Evolutionary conservation across 768 basidiomycete genomes (phyloP).

Genomic region (Cyathus striatus): DNA sequence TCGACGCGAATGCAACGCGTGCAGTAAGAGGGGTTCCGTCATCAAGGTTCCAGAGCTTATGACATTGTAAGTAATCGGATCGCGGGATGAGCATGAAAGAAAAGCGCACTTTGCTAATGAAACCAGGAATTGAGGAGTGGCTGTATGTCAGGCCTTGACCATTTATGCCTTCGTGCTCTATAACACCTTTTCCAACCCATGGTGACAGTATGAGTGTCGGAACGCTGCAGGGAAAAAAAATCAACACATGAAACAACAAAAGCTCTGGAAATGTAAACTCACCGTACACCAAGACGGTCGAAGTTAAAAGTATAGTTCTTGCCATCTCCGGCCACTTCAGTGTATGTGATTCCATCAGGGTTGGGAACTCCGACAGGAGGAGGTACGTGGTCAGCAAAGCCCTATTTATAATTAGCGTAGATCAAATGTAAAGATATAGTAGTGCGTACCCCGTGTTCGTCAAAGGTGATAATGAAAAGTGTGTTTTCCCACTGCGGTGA

Average conservation of each 20-base stretch:
- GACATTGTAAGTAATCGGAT: neutral
- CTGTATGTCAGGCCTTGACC: constrained; percentile 5
- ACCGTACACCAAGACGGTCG: constrained; percentile 18
- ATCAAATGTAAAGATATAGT: neutral
- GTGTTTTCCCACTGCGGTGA: constrained; percentile 22
- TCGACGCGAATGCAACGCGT: constrained; percentile 7
- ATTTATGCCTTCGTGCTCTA: constrained; percentile 19
- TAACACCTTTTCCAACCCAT: constrained; percentile 13
- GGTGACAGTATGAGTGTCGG: constrained; percentile 19
- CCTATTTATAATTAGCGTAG: constrained; percentile 5
- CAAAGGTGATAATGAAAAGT: constrained; percentile 24
- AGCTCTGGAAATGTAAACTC: neutral
- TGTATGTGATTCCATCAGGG: constrained; percentile 21
- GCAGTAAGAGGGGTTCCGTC: constrained; percentile 4
- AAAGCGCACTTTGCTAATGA: constrained; percentile 3
- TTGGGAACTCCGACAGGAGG: constrained; percentile 18
- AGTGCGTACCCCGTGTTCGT: constrained; percentile 20
- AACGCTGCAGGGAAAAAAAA: constrained; percentile 8
- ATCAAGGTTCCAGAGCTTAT: constrained; percentile 8
- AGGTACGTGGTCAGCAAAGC: constrained; percentile 26
- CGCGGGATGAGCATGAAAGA: constrained; percentile 2
- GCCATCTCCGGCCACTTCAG: constrained; percentile 17
- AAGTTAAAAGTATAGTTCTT: constrained; percentile 17
- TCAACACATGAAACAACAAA: neutral
- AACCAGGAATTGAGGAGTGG: constrained; percentile 8